Conservation (phyloP, 768 basidiomycete genomes). For the Wakefieldia striispora region DNA sequence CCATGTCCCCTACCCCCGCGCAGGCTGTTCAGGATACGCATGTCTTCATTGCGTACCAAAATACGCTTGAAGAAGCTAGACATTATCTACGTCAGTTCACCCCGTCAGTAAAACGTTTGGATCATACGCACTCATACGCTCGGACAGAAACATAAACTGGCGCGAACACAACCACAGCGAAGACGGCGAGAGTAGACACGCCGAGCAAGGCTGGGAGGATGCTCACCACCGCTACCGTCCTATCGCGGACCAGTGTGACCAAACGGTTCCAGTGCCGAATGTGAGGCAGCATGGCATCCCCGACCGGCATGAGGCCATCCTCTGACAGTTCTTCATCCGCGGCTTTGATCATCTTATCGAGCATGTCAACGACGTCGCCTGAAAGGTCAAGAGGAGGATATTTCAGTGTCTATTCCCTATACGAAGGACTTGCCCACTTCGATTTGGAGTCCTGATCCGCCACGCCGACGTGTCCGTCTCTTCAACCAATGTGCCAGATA, state of each 20-base stretch:
- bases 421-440: slow-evolving; percentile 1
- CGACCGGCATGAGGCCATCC: slow-evolving; percentile 10
- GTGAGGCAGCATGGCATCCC: slow-evolving; percentile 4
- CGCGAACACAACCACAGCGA: too few relatives aligned
- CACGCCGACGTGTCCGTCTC: slow-evolving; percentile 14
- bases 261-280: slow-evolving; percentile 14
- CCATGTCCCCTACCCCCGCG: background rate
- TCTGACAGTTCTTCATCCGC: slow-evolving; percentile 4
- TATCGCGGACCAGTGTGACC: background rate
- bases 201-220: slow-evolving; percentile 3
- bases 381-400: too few relatives aligned
- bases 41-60: background rate
- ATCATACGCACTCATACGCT: too few relatives aligned
- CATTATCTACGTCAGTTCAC: background rate
- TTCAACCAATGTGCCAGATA: slow-evolving; percentile 16
- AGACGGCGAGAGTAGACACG: background rate
- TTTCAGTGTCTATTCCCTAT: too few relatives aligned
- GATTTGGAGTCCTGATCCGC: slow-evolving; percentile 17
- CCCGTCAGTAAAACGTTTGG: too few relatives aligned
- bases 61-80: background rate
- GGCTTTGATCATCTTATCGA: too few relatives aligned
- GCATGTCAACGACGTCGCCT: too few relatives aligned
- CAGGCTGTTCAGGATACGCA: background rate
- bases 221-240: background rate
- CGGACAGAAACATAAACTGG: too few relatives aligned